Evolutionary conservation across 495 filamentous ascomycete species (phyloP).

Genomic region (Pyrenula aspistea): DNA sequence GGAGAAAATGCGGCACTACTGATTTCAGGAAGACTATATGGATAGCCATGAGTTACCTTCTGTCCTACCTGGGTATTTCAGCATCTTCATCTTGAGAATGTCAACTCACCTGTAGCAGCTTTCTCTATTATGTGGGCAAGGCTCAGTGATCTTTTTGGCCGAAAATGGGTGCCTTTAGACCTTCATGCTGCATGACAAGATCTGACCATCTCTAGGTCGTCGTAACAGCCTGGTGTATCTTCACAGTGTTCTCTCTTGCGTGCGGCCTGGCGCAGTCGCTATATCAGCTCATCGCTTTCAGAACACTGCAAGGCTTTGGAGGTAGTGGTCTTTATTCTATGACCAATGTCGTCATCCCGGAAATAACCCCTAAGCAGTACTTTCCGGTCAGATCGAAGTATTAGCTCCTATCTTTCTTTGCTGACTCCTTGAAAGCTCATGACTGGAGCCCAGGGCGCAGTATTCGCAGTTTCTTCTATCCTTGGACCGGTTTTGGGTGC

Average conservation of each 20-base stretch:
- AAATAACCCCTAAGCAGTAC: neutral
- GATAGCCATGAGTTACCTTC: slow-evolving; percentile 41
- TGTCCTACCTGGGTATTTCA: slow-evolving; percentile 35
- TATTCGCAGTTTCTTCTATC: neutral
- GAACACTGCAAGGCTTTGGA: slow-evolving; percentile 42
- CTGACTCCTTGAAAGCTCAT: neutral
- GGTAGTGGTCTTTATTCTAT: slow-evolving; percentile 38
- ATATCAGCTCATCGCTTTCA: slow-evolving; percentile 36
- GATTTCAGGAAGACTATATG: slow-evolving; percentile 31
- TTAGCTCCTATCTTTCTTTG: neutral
- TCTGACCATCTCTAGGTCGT: slow-evolving; percentile 12
- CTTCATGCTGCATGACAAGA: neutral
- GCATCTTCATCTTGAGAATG: neutral
- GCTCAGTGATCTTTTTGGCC: slow-evolving; percentile 43
- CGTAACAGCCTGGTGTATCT: slow-evolving; percentile 34
- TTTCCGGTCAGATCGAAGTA: neutral
- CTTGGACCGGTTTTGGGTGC: slow-evolving; percentile 1
- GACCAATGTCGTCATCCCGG: slow-evolving; percentile 34
- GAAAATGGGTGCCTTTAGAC: slow-evolving; percentile 17
- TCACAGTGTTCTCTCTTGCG: slow-evolving; percentile 40
- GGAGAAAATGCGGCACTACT: neutral
- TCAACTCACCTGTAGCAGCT: slow-evolving; percentile 5
- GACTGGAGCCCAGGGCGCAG: neutral
- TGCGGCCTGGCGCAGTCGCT: slow-evolving; percentile 38
- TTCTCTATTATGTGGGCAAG: slow-evolving; percentile 43